Evolutionary conservation across 805 yeast species (phyloP), one percentile per base, ranked within the genome.

Genomic region (Wickerhamomyces strasburgensis): DNA sequence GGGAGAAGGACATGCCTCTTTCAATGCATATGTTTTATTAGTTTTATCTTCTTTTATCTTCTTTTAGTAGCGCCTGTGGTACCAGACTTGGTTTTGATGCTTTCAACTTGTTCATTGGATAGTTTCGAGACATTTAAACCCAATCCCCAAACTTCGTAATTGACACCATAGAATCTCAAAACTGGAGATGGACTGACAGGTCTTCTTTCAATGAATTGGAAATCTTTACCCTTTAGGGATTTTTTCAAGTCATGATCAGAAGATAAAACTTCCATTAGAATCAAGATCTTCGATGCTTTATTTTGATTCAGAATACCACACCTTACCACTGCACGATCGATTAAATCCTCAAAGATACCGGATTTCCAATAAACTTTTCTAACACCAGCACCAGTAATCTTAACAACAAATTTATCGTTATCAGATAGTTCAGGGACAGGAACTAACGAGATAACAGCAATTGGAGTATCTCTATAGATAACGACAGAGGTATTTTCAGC

Each of bases 401-500:
- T 68, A 40, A 80, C 73, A 15, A 67, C 67, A 44, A 72, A 68
- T 19, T 66, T 58, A 13, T 64, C 60, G 17, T 60, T 59, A 7
- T 67, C 57, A 0, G 72, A 61, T 33, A 67, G 50, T 8, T 68
- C 65, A n/a, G 70, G 64, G 27, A 61, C 54, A 30, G 65, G 67
- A 31, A 72, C 62, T 9, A 65, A 40, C 1, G 80, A 68, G 21
- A 72, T 64, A 26, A 79, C 63, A 0, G 88, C 87, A 52, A 84
- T 78, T 14, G 93, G 89, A 1, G 79, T 65, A n/a, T 73, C 73
- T 52, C 89, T 73, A 61, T 83, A 84, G 14, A 73, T 54, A 19
- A 82, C 67, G 27, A 80, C 51, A 34, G 71, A 73, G 1, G 86
- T 66, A 46, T 79, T 73, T 13, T 67, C 62, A 15, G 72, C 71